phyloP scores from a whole-genome alignment of 345 rosid genomes.

The Lumnitzera racemosa region DNA sequence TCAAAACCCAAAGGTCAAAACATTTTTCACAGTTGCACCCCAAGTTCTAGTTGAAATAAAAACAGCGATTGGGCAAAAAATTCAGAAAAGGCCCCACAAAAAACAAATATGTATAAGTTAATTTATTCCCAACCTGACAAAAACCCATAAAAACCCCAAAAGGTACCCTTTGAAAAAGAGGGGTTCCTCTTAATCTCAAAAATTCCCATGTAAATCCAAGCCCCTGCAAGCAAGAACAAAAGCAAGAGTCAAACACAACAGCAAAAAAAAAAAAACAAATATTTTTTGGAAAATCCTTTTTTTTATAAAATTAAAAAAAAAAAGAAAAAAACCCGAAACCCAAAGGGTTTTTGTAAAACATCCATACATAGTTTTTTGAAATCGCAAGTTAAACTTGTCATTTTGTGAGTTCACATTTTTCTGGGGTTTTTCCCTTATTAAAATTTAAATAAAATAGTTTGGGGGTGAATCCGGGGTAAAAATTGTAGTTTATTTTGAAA shows the following conservation, averaged over 20 bases:
- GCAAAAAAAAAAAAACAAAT: not conserved
- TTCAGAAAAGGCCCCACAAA: not conserved
- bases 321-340: too few relatives aligned
- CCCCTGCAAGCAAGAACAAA: conserved; percentile 34
- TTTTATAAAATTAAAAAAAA: too few relatives aligned
- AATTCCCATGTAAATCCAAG: conserved; percentile 96
- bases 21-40: conserved; percentile 99
- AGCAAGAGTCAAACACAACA: not conserved
- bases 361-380: too few relatives aligned
- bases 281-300: too few relatives aligned
- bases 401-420: too few relatives aligned
- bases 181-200: conserved; percentile 95
- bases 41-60: conserved; percentile 56
- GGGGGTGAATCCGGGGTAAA: too few relatives aligned
- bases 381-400: too few relatives aligned
- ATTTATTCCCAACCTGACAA: conserved; percentile 54
- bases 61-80: not conserved
- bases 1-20: conserved; percentile 96
- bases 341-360: too few relatives aligned
- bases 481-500: too few relatives aligned
- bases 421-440: too few relatives aligned
- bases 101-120: conserved; percentile 4
- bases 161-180: conserved; percentile 92
- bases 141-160: conserved; percentile 91
- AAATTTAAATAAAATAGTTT: too few relatives aligned